phyloP scores from a whole-genome alignment of 331 rosid species.

The Rosa hybrid region DNA sequence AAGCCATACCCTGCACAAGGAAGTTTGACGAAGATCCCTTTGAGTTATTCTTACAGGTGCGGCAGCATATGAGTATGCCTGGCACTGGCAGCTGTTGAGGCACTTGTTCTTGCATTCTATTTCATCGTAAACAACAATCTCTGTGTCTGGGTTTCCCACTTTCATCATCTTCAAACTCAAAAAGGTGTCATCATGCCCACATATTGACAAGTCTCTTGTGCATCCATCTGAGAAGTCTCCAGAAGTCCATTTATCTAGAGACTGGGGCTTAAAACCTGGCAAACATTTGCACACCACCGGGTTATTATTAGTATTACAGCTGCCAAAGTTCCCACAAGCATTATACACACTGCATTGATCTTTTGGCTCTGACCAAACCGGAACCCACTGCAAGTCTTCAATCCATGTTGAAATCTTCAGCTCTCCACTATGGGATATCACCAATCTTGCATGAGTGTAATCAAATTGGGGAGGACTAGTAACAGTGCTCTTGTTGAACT shows the following conservation, averaged over 20 bases:
- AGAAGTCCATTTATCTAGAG: constrained; percentile 38
- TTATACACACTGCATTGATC: constrained; percentile 36
- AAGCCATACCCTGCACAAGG: too few relatives aligned
- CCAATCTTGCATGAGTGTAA: constrained; percentile 1
- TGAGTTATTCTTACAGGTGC: accelerated
- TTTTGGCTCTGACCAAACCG: constrained; percentile 39
- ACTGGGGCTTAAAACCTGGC: constrained; percentile 41
- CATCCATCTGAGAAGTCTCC: constrained; percentile 46
- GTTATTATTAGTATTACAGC: constrained; percentile 32
- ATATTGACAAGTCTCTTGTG: constrained; percentile 15
- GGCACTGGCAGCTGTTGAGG: constrained; percentile 6
- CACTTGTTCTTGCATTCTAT: constrained; percentile 10
- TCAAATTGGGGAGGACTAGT: too few relatives aligned
- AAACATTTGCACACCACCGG: constrained; percentile 53
- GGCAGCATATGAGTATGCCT: constrained; percentile 18
- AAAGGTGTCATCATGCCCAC: not conserved
- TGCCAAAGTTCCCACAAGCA: constrained; percentile 48
- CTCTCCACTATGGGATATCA: not conserved
- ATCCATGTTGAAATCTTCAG: too few relatives aligned
- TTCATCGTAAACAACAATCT: too few relatives aligned
- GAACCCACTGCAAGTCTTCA: constrained; percentile 26
- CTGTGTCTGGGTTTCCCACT: too few relatives aligned
- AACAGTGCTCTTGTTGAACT: too few relatives aligned
- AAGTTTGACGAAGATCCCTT: too few relatives aligned
- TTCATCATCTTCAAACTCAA: not conserved